These are phyloP conservation scores for Calocera cornea DNA, from an alignment of 768 basidiomycete species.

Conservation along the genomic window DNA sequence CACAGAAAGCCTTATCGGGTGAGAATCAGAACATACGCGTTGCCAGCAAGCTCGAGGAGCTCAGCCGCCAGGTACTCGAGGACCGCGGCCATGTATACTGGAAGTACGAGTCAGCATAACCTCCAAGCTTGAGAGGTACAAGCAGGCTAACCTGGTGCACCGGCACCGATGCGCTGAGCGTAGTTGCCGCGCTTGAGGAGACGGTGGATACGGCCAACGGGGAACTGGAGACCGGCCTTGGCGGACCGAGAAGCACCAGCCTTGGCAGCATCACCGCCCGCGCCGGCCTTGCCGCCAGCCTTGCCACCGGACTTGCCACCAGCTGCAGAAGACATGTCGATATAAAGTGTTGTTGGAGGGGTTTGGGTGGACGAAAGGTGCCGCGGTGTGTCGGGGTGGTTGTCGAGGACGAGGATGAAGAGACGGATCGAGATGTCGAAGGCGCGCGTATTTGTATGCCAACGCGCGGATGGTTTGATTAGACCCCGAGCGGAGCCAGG, in stretches of 20 bases:
- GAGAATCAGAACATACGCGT: conserved; percentile 22
- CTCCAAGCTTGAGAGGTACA: neutral
- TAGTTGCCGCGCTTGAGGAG: conserved; percentile 80
- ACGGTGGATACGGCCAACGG: conserved; percentile 86
- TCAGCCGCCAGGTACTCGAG: conserved; percentile 88
- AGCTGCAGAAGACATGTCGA: conserved; percentile 17
- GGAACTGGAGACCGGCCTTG: conserved; percentile 51
- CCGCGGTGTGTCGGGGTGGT: neutral
- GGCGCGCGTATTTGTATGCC: conserved; percentile 4
- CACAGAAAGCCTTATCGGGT: conserved; percentile 23
- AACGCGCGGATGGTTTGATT: neutral
- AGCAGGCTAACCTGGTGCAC: conserved; percentile 41
- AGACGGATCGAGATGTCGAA: neutral
- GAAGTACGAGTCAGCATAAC: neutral
- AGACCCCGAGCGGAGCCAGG: neutral
- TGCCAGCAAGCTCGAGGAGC: conserved; percentile 82
- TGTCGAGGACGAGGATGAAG: conserved; percentile 2
- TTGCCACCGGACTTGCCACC: conserved; percentile 25
- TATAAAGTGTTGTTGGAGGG: conserved; percentile 8
- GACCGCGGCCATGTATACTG: conserved; percentile 81
- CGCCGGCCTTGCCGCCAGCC: conserved; percentile 22
- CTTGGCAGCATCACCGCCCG: conserved; percentile 20
- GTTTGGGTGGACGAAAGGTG: conserved; percentile 8
- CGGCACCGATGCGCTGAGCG: conserved; percentile 75
- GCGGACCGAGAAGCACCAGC: conserved; percentile 36